Base-by-base conservation (phyloP, 2,329 filamentous ascomycete species). In the Incumbomyces delicatus region DNA sequence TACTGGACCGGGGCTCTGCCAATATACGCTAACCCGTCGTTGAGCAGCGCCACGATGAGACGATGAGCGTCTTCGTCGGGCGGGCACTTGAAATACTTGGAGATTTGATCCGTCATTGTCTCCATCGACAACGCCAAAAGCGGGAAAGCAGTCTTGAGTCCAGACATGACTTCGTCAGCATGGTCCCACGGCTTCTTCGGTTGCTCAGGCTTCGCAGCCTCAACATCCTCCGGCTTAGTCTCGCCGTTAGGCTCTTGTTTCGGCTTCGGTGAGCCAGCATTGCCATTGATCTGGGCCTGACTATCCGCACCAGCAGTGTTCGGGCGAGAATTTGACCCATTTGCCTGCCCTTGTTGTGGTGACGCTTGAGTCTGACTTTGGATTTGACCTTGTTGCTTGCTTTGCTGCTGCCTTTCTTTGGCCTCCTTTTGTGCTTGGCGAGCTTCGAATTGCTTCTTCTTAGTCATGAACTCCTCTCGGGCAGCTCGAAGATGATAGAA, bases 21-120 rank as follows among this genome's bases (percentile, higher is more conserved):
- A 35, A 96, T 87, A 58, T 95, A 95, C 22, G 87, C 87, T 44
- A 98, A 69, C 0, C 87, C 92, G 65, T 99, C 92, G 62, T 98
- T 98, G 17, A 98, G 78, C 10, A 99, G 72, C 2, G 92, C 94
- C n/a, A 96, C 90, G 55, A 98, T 98, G 13, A 99, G 75, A 41
- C 92, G 79, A 66, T 96, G 96, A 2, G 92, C 94, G 69, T 99
- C 92, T 64, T 99, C 92, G 59, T 99, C 92, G 0, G 90, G 90
- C 12, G 90, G 90, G 59, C 92, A 96, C 69, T 98, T 98, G 77
- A 98, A 98, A 67, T 96, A 85, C 73, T 96, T 96, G 65, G 92
- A 85, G 49, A 98, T 95, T 66, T 96, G 90, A 62, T 98, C 92
- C 27, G 96, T 89, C 88, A 96, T 98, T 0, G 90, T 95, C 69